phyloP scores from a whole-genome alignment of 768 basidiomycete species.

The Gloeostereum incarnatum region DNA sequence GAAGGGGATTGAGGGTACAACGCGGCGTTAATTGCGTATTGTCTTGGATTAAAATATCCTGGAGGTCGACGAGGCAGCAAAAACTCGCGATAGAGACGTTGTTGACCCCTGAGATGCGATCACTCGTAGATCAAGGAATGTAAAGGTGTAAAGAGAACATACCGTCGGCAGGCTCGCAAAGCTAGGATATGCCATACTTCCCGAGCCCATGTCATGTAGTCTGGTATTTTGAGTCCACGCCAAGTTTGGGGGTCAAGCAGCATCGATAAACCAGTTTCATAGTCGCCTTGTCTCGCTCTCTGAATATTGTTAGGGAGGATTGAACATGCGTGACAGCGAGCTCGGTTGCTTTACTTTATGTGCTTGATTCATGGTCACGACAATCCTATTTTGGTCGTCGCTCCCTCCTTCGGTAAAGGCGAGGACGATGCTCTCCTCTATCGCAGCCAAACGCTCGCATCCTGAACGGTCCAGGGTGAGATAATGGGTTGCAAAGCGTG shows the following conservation, averaged over 20 bases:
- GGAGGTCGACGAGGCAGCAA: conserved; percentile 52
- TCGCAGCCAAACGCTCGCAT: conserved; percentile 49
- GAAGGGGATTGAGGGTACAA: conserved; percentile 17
- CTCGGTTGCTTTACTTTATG: conserved; percentile 44
- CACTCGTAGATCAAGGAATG: conserved; percentile 1
- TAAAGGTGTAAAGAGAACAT: conserved; percentile 11
- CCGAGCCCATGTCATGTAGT: conserved; percentile 65
- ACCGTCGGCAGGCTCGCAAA: conserved; percentile 64
- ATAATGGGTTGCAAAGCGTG: neutral
- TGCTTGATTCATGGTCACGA: conserved; percentile 54
- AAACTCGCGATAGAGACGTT: conserved; percentile 55
- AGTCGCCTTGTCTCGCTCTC: conserved; percentile 64
- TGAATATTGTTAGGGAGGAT: conserved; percentile 15
- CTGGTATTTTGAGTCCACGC: conserved; percentile 52
- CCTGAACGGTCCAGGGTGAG: conserved; percentile 33
- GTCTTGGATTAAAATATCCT: conserved; percentile 41
- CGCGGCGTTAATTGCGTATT: conserved; percentile 46
- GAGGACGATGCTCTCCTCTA: conserved; percentile 64
- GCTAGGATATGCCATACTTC: conserved; percentile 74
- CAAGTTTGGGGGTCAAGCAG: conserved; percentile 66
- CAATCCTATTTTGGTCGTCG: conserved; percentile 53
- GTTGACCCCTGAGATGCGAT: conserved; percentile 43
- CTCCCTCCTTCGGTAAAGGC: conserved; percentile 52
- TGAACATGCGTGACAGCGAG: neutral
- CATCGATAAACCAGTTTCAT: conserved; percentile 47